Conservation (phyloP, 129 eudicot genomes). For the Scalesia atractyloides region DNA sequence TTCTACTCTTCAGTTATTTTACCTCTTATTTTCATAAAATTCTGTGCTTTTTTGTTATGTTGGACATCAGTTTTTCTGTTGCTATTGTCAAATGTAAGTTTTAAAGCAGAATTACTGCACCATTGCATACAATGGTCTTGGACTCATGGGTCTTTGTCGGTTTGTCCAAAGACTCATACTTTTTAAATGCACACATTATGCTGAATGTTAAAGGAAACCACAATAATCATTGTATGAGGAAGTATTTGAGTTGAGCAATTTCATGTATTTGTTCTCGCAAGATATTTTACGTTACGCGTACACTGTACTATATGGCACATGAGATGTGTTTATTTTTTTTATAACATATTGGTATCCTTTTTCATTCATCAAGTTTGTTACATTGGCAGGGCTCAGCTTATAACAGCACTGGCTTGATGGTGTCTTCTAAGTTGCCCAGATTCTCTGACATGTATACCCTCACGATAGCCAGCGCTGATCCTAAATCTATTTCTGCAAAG, state of each 20-base stretch:
- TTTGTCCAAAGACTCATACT: background rate
- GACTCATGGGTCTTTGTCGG: background rate
- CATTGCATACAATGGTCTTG: background rate
- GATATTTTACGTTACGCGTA: too few species aligned
- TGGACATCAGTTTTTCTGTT: background rate
- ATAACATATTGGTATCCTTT: background rate
- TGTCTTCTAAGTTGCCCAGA: constrained; percentile 92
- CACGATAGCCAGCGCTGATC: constrained; percentile 75
- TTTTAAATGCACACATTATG: background rate
- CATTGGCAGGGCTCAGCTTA: constrained; percentile 61
- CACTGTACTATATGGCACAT: background rate
- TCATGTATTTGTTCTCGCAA: background rate
- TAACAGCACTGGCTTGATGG: constrained; percentile 74
- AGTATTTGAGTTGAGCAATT: constrained; percentile 2
- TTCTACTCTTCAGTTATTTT: background rate
- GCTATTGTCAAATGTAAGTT: background rate
- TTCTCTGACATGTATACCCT: constrained; percentile 88
- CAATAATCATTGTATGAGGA: background rate
- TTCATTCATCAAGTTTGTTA: constrained; percentile 14
- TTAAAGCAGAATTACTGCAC: background rate
- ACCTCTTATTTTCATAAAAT: constrained; percentile 2
- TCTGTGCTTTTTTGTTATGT: background rate
- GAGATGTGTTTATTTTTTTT: background rate
- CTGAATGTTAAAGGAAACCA: background rate
- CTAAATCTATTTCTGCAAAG: constrained; percentile 81